Evolutionary conservation across 139 green algal species (phyloP), one percentile per base, ranked within the genome.

Genomic region (Tetraselmis chui): DNA sequence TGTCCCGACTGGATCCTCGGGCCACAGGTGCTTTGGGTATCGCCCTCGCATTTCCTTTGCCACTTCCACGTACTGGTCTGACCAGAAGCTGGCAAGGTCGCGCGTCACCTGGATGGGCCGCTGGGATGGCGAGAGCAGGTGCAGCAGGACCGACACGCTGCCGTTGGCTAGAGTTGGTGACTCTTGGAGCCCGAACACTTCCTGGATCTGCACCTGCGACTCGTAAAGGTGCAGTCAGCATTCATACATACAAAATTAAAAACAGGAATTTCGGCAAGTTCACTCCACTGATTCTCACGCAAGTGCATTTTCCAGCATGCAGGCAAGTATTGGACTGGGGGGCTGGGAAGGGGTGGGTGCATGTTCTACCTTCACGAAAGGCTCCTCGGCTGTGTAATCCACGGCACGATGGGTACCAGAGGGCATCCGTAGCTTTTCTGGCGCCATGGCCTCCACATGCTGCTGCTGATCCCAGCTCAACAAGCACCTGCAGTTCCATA

Each of bases 21-120:
- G 88, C 89, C 89, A 93, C 59, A 82, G 77, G 74, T 93, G 88
- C 77, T 87, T 85, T 0, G 86, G 88, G 76, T 93, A 91, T 0
- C 85, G 75, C 0, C 88, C 86, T 28, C 78, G 77, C 76, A 91
- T 83, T 58, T 91, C 86, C 78, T 86, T 86, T 23, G 78, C 82
- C 0, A 91, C 88, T 25, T 81, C 28, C 22, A 25, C 77, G 80
- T 91, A 93, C 1, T 27, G 28, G 27, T 25, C 83, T 0, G 18
- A 0, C 88, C 88, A 93, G 83, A 93, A 93, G 59, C 59, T 79
- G 1, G 85, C 83, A 1, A 93, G 81, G 80, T 91, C 88, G 0
- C 76, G 30, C 0, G 89, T 93, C 1, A 89, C 83, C 84, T 89
- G 85, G 59, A 88, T 59, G 0, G 90, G 88, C 30, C 85, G 59